Conservation (phyloP, 768 basidiomycete species). For the Lactarius quietus region DNA sequence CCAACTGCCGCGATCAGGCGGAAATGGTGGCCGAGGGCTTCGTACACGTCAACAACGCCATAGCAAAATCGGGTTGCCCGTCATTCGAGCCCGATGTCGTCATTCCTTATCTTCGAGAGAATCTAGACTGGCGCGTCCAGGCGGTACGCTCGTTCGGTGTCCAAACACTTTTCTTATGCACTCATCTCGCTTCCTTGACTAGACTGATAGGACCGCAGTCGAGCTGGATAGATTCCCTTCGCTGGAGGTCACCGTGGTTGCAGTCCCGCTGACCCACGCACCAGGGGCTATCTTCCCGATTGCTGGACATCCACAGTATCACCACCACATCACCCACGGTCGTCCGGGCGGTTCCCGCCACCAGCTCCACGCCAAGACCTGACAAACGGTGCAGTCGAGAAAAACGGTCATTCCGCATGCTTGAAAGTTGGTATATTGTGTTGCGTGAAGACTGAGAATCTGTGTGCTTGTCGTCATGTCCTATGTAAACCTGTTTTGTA, state of each 20-base stretch:
- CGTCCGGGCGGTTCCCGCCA: conserved; percentile 11
- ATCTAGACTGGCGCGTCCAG: conserved; percentile 42
- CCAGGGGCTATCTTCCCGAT: conserved; percentile 16
- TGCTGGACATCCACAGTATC: conserved; percentile 5
- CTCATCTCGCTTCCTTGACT: not conserved
- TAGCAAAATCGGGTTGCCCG: conserved; percentile 31
- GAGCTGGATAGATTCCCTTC: conserved; percentile 6
- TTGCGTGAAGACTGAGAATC: not conserved
- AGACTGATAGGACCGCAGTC: conserved; percentile 11
- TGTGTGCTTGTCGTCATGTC: not conserved
- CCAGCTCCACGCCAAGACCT: not conserved
- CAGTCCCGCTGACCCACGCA: conserved; percentile 7
- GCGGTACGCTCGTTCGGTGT: conserved; percentile 32
- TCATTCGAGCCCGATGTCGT: conserved; percentile 40
- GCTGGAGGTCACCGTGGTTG: conserved; percentile 19
- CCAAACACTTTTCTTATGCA: conserved; percentile 34
- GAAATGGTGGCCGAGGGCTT: conserved; percentile 40
- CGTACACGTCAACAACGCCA: conserved; percentile 41
- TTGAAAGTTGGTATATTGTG: conserved; percentile 1
- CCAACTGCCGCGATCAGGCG: conserved; percentile 37
- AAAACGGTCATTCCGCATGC: not conserved
- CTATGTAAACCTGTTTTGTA: not conserved
- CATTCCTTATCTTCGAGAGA: conserved; percentile 39
- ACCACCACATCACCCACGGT: conserved; percentile 20
- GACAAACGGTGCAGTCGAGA: not conserved